Evolutionary conservation across 768 basidiomycete genomes (phyloP).

Genomic region (Suillus spraguei): DNA sequence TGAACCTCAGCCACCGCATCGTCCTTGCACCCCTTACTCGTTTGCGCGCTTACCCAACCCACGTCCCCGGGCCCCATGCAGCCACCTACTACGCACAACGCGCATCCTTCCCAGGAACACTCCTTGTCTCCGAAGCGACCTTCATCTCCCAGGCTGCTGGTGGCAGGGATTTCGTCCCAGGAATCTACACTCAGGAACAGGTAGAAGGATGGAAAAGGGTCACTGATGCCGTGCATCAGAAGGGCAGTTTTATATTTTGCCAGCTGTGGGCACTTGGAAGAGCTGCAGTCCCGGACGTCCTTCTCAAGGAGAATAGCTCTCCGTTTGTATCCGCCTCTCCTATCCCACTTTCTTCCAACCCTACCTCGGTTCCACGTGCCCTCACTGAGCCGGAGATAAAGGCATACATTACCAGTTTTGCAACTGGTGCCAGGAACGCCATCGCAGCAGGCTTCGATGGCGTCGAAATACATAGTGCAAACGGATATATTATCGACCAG

Average conservation of each 20-base stretch:
- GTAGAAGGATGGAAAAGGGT: conserved; percentile 56
- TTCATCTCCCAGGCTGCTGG: conserved; percentile 35
- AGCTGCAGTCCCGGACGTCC: conserved; percentile 23
- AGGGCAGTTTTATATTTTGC: conserved; percentile 42
- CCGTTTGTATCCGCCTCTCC: conserved; percentile 29
- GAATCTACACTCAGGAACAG: conserved; percentile 52
- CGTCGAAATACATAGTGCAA: conserved; percentile 40
- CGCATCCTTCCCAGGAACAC: conserved; percentile 38
- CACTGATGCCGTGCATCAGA: conserved; percentile 44
- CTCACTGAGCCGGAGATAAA: conserved; percentile 46
- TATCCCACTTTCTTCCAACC: conserved; percentile 16
- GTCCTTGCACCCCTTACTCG: conserved; percentile 41
- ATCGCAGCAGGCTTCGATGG: conserved; percentile 66
- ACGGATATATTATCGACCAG: conserved; percentile 41
- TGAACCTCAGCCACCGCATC: conserved; percentile 36
- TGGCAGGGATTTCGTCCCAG: conserved; percentile 42
- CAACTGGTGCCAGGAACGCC: conserved; percentile 52
- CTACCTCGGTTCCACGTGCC: conserved; percentile 34
- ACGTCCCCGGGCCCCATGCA: conserved; percentile 34
- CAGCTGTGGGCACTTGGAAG: conserved; percentile 56
- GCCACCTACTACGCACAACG: conserved; percentile 42
- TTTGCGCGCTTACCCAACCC: conserved; percentile 24
- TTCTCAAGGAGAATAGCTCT: conserved; percentile 21
- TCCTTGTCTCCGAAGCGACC: conserved; percentile 50
- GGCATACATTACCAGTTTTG: conserved; percentile 46